Evolutionary conservation across 257 asterid species (phyloP).

Genomic region (Solanum corneliomulleri): DNA sequence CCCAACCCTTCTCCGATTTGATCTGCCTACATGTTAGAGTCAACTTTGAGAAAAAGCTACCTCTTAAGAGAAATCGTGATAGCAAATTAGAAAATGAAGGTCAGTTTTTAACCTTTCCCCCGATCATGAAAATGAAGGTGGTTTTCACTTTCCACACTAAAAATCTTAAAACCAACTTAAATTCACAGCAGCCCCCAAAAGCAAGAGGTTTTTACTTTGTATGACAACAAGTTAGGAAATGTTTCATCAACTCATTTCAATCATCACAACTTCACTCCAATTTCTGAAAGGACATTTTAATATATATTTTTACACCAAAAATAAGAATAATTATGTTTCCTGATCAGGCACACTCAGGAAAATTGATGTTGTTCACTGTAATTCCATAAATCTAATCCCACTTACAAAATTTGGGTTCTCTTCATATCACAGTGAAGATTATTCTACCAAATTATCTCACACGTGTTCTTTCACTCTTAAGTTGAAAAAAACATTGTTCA

Average conservation of each 20-base stretch:
- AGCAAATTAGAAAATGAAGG: too few species aligned
- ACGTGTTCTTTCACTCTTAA: background rate
- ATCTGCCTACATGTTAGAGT: too few species aligned
- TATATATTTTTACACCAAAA: background rate
- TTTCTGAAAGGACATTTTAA: background rate
- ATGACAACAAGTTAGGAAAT: background rate
- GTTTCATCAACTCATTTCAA: background rate
- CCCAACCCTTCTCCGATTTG: too few species aligned
- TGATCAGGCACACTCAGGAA: background rate
- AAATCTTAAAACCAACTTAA: background rate
- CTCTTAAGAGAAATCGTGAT: too few species aligned
- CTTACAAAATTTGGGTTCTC: background rate
- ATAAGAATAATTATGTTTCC: background rate
- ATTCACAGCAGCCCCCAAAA: background rate
- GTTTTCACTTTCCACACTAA: background rate
- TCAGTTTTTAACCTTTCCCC: background rate
- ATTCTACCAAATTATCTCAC: background rate
- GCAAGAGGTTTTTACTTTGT: background rate
- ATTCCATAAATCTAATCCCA: background rate
- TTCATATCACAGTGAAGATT: background rate
- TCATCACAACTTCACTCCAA: background rate
- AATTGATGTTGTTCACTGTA: background rate
- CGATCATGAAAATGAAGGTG: background rate
- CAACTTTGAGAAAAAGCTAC: too few species aligned
- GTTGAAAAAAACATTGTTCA: background rate